A percentile compares a stretch with the other conserved stretches of the same genome.
Conservation (phyloP, 2,329 filamentous ascomycete species). For the Xylogone sp. region DNA sequence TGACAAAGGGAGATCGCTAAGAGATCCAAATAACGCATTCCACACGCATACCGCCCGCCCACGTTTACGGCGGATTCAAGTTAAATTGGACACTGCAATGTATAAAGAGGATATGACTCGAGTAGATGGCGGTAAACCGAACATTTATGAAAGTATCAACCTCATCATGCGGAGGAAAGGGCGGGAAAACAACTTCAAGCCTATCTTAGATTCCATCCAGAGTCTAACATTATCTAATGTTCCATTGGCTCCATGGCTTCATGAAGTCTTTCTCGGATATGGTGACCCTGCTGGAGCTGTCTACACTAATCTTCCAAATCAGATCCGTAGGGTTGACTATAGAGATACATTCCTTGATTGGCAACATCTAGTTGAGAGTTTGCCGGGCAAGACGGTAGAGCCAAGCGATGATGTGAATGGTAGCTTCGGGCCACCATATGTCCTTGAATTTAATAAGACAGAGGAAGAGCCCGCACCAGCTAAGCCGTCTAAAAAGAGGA, state of each 20-base stretch:
- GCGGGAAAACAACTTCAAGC: slow-evolving; percentile 95
- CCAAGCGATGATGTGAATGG: slow-evolving; percentile 66
- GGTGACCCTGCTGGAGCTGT: slow-evolving; percentile 86
- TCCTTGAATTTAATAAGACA: slow-evolving; percentile 65
- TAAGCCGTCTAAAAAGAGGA: slow-evolving; percentile 79
- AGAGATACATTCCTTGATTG: slow-evolving; percentile 94
- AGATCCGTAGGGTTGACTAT: slow-evolving; percentile 78
- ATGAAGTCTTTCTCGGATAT: slow-evolving; percentile 96
- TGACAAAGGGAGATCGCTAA: slow-evolving; percentile 72
- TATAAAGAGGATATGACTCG: slow-evolving; percentile 75
- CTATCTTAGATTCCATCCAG: slow-evolving; percentile 87
- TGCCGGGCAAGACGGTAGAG: slow-evolving; percentile 84
- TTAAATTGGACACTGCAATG: slow-evolving; percentile 75
- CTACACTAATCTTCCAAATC: slow-evolving; percentile 77
- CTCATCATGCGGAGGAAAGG: slow-evolving; percentile 77
- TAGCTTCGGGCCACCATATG: slow-evolving; percentile 83
- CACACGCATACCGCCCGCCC: slow-evolving; percentile 58
- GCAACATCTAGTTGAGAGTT: slow-evolving; percentile 86
- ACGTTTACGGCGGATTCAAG: slow-evolving; percentile 64
- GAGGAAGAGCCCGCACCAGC: slow-evolving; percentile 44
- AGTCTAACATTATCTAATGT: slow-evolving; percentile 81
- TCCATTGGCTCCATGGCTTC: slow-evolving; percentile 84
- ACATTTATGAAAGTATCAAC: slow-evolving; percentile 83
- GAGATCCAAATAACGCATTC: slow-evolving; percentile 56
- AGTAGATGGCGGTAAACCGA: slow-evolving; percentile 61